These are phyloP conservation scores for Xenoacremonium recifei DNA, from an alignment of 2,329 filamentous ascomycete genomes.

Conservation along the genomic window DNA sequence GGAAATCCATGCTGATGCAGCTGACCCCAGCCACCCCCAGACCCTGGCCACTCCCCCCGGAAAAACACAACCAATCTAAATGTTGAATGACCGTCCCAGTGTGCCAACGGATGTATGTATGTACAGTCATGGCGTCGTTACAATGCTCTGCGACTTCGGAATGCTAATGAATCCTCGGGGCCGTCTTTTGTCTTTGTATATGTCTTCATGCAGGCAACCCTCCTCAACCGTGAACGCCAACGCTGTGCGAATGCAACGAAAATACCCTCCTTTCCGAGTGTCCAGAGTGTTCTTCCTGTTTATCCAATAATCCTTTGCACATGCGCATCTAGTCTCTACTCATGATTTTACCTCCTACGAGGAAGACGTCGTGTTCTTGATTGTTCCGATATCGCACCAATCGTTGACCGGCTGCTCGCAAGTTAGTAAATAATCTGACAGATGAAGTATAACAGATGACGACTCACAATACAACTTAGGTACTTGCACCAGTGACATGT, in stretches of 20 bases:
- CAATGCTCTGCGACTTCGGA: conserved; percentile 2
- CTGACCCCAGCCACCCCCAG: background rate
- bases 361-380: conserved; percentile 23
- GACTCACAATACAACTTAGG: conserved; percentile 84
- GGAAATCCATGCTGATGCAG: conserved; percentile 14
- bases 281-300: conserved; percentile 7
- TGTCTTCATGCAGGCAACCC: conserved; percentile 8
- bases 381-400: conserved; percentile 60
- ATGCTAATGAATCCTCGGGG: background rate
- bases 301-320: conserved; percentile 8
- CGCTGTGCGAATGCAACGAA: conserved; percentile 32
- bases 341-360: no score
- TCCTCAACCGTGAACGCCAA: conserved; percentile 28
- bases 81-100: conserved; percentile 1
- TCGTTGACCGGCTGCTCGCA: conserved; percentile 56
- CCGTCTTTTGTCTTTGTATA: background rate
- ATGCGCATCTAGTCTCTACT: conserved; percentile 1
- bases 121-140: conserved; percentile 15
- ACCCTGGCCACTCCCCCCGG: no score
- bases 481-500: conserved; percentile 94
- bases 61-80: background rate
- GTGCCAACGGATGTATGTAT: conserved; percentile 7
- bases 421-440: conserved; percentile 19
- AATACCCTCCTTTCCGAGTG: conserved; percentile 10
- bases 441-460: conserved; percentile 37